A percentile compares a stretch with the other conserved stretches of the same genome.
phyloP scores from a whole-genome alignment of 2,329 filamentous ascomycete species.

The Monilinia fructigena region DNA sequence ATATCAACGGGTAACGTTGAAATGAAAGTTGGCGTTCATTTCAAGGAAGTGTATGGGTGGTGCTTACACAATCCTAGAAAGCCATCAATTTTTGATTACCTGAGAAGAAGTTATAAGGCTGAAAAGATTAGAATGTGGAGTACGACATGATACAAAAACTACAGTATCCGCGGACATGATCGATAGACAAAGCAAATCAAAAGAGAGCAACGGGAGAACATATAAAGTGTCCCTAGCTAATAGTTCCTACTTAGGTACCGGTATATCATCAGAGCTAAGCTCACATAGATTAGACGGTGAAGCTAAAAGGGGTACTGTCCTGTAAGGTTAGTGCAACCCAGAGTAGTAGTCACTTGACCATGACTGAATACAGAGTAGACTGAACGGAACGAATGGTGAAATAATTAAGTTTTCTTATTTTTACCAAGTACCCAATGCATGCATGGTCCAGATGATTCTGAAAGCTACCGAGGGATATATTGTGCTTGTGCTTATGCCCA shows the following conservation, averaged over 20 bases:
- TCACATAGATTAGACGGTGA: background rate
- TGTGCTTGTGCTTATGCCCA: background rate
- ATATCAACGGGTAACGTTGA: background rate
- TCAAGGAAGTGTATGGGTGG: background rate
- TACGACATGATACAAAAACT: background rate
- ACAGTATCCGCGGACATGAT: no score
- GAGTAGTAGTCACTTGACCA: background rate
- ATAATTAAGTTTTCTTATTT: background rate
- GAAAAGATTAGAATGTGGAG: constrained; percentile 11
- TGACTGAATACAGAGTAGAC: no score
- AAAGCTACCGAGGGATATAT: no score
- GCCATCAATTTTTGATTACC: constrained; percentile 8
- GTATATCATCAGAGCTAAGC: background rate
- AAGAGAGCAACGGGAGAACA: no score
- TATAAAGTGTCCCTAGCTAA: background rate
- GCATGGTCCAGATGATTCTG: background rate
- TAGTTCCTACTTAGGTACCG: no score
- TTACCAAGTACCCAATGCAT: background rate
- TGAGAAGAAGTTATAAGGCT: constrained; percentile 22
- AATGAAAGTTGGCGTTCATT: background rate
- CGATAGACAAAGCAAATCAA: no score
- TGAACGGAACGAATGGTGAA: background rate
- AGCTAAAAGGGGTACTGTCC: background rate
- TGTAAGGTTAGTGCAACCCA: background rate
- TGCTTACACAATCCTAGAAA: background rate